Base-by-base conservation (phyloP, 192 early-diverging fungal genomes). In the Coemansia sp. region DNA sequence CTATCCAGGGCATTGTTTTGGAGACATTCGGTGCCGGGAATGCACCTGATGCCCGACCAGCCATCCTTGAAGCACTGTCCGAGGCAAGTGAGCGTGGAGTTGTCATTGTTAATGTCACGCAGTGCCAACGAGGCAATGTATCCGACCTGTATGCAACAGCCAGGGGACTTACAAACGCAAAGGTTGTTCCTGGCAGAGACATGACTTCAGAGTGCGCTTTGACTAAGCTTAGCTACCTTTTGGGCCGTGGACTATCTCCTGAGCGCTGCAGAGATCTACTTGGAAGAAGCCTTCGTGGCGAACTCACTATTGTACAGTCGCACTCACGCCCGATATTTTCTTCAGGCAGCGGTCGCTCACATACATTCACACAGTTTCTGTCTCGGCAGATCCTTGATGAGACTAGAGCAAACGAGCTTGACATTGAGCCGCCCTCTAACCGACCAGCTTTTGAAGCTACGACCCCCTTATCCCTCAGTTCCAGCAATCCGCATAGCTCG, bases 1-100 rank as follows among this genome's bases (percentile, higher is more conserved):
- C 91, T 0, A 87, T 95, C 11, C 82, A 81, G 22, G 97, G 97
- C 8, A 85, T 97, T 4, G 90, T 99, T 8, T 70, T 99, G 8
- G 94, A 99, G 61, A 95, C 94, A 1, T 99, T 92, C 58, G 97
- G 97, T 5, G 91, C 89, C 22, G 97, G 97, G 5, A 99, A 99
- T 60, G 95, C 93, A 0, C 97, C 97, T 2, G 87, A 87, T 58
- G 87, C 91, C 38, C 83, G 92, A 1, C 78, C 85, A 2, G 93
- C 93, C 46, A 77, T 97, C 42, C 68, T 99, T n/a, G 72, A 67
- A 17, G 88, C 88, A 2, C 70, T 99, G 5, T 73, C 81, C 27
- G 89, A 93, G 34, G 97, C 94, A 7, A 86, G 86, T 67, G 88
- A 87, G 40, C 85, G 92, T 15, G 97, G 97, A 9, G 90, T 97